These are phyloP conservation scores for Hypholoma fasciculare DNA, from an alignment of 768 basidiomycete genomes.

Conservation along the genomic window DNA sequence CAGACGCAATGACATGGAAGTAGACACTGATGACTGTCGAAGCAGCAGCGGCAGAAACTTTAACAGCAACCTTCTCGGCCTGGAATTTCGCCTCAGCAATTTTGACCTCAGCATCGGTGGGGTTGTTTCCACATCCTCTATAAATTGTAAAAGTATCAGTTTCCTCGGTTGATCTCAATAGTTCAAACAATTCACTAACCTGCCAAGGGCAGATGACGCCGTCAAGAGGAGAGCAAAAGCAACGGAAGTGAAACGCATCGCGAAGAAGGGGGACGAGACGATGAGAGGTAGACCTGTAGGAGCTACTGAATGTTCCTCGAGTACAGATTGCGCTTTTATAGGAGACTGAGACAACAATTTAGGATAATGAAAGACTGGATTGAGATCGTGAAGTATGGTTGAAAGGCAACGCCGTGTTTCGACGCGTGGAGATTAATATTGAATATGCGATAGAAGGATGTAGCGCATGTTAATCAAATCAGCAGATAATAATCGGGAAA, in stretches of 20 bases:
- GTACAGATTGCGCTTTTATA: not conserved
- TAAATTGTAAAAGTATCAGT: not conserved
- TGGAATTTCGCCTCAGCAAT: conserved; percentile 6
- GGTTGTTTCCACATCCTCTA: conserved; percentile 5
- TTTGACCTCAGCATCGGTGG: not conserved
- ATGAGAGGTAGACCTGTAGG: not conserved
- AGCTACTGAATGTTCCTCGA: not conserved
- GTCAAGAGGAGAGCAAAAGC: conserved; percentile 1
- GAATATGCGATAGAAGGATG: not conserved
- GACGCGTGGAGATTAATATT: not conserved
- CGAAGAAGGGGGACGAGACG: not conserved
- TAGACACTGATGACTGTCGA: conserved; percentile 21
- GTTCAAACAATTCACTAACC: not conserved
- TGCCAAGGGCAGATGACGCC: not conserved
- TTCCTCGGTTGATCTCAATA: not conserved
- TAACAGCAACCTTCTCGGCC: not conserved
- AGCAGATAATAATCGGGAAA: not conserved
- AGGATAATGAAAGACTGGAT: not conserved
- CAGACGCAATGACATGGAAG: conserved; percentile 32
- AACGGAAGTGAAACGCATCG: not conserved
- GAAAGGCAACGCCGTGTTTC: not conserved
- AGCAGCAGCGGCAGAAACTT: not conserved
- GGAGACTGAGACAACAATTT: not conserved
- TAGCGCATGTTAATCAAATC: not conserved
- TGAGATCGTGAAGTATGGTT: not conserved